Conservation (phyloP, 2,329 filamentous ascomycete species). For the Hypomyces rosellus region DNA sequence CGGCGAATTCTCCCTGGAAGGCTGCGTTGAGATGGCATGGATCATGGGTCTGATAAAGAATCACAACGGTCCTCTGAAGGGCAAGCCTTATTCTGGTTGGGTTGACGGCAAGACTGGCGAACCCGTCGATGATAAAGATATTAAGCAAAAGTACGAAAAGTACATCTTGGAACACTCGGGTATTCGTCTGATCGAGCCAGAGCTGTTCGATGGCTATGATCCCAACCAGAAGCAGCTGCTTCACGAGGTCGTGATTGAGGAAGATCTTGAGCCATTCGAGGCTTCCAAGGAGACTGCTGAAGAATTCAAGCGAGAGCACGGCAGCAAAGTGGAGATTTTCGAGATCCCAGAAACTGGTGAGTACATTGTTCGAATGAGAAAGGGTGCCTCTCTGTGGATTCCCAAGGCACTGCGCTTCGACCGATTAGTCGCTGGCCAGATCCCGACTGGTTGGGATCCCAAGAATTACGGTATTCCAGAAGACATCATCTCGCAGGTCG, state of each 20-base stretch:
- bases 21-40: slow-evolving; percentile 99
- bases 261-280: slow-evolving; percentile 96
- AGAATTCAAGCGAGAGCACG: slow-evolving; percentile 95
- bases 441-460: slow-evolving; percentile 95
- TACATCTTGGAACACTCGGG: slow-evolving; percentile 92
- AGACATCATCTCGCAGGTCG: slow-evolving; percentile 95
- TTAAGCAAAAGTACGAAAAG: slow-evolving; percentile 97
- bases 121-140: slow-evolving; percentile 94
- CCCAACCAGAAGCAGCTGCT: slow-evolving; percentile 98
- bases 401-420: slow-evolving; percentile 97
- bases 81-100: slow-evolving; percentile 94
- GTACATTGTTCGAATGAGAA: slow-evolving; percentile 89
- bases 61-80: slow-evolving; percentile 93
- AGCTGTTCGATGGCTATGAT: slow-evolving; percentile 94
- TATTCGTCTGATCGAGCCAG: slow-evolving; percentile 95
- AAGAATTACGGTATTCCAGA: slow-evolving; percentile 95
- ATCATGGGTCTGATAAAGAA: slow-evolving; percentile 99
- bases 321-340: slow-evolving; percentile 95
- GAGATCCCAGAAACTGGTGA: slow-evolving; percentile 91
- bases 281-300: slow-evolving; percentile 94
- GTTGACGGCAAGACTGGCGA: slow-evolving; percentile 91
- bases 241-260: slow-evolving; percentile 94
- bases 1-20: slow-evolving; percentile 93
- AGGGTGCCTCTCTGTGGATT: slow-evolving; percentile 90
- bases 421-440: slow-evolving; percentile 91